Percentiles rank a stretch among this genome's conserved stretches.
These are phyloP conservation scores for Echeveria elegans DNA, from an alignment of 164 flowering plant species.

Conservation along the genomic window DNA sequence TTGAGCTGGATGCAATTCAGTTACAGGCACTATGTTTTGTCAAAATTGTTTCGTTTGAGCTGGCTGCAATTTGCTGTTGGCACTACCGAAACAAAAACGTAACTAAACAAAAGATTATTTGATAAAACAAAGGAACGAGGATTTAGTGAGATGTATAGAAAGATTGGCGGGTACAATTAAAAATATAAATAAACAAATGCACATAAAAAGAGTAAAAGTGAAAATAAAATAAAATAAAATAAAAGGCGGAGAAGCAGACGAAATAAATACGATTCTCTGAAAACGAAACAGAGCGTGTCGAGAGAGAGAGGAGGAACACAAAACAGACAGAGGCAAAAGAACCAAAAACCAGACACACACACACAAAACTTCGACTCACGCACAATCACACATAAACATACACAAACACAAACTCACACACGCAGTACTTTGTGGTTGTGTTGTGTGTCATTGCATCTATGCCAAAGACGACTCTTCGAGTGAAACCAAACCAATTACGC, in stretches of 20 bases:
- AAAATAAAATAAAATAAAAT: no score
- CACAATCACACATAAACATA: no score
- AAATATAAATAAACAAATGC: neutral
- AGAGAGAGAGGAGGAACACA: neutral
- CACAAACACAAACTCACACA: neutral
- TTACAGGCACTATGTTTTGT: no score
- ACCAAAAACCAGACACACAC: neutral
- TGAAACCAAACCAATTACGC: neutral
- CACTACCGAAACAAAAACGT: no score
- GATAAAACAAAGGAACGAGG: neutral
- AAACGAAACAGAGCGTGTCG: neutral
- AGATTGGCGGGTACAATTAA: neutral
- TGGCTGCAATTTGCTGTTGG: no score
- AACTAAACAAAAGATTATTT: no score
- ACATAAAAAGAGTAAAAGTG: neutral
- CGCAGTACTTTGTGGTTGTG: neutral
- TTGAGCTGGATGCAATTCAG: no score
- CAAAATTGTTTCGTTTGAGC: no score
- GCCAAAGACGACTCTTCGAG: neutral
- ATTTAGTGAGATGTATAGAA: neutral
- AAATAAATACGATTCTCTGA: neutral
- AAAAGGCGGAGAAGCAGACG: neutral
- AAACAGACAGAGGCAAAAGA: neutral
- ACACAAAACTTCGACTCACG: no score
- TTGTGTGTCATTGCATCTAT: neutral